Percentiles rank a stretch among this genome's conserved stretches.
These are phyloP conservation scores for Boletellus deceptivus DNA, from an alignment of 1,284 basidiomycete genomes.

Conservation along the genomic window DNA sequence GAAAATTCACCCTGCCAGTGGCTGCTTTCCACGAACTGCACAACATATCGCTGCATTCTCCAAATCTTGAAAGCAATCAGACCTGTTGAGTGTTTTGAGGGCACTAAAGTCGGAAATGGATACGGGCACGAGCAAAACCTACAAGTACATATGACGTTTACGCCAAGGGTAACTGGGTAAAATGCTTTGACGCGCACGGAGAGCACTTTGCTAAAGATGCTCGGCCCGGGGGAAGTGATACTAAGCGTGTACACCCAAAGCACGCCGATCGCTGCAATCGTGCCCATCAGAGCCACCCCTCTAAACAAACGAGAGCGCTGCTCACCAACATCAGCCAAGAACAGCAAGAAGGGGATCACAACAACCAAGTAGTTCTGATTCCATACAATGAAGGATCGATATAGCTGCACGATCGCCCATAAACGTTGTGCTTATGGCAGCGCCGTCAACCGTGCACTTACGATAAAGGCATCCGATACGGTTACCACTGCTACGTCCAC, in stretches of 20 bases:
- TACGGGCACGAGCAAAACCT: neutral
- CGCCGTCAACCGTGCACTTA: neutral
- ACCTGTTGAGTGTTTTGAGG: slow-evolving; percentile 3
- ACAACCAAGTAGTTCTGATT: slow-evolving; percentile 6
- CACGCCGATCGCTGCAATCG: slow-evolving; percentile 11
- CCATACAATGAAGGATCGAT: slow-evolving; percentile 27
- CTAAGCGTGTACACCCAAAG: slow-evolving; percentile 19
- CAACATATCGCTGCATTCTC: slow-evolving; percentile 13
- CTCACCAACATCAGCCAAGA: slow-evolving; percentile 23
- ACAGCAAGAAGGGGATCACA: slow-evolving; percentile 13
- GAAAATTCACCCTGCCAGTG: slow-evolving; percentile 6
- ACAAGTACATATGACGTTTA: slow-evolving; percentile 22
- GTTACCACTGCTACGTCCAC: slow-evolving; percentile 17
- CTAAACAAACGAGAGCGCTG: neutral
- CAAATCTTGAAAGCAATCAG: slow-evolving; percentile 20
- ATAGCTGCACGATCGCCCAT: slow-evolving; percentile 14
- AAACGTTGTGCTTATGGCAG: neutral
- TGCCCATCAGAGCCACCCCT: neutral
- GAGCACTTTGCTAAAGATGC: slow-evolving; percentile 9
- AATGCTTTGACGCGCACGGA: slow-evolving; percentile 12
- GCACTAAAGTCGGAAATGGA: neutral
- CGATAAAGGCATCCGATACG: slow-evolving; percentile 22
- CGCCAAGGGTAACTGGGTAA: slow-evolving; percentile 14
- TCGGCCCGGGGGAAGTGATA: neutral
- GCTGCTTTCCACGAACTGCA: too few relatives aligned